Base-by-base conservation (phyloP, 129 eudicot genomes). In the Tagetes erecta region DNA sequence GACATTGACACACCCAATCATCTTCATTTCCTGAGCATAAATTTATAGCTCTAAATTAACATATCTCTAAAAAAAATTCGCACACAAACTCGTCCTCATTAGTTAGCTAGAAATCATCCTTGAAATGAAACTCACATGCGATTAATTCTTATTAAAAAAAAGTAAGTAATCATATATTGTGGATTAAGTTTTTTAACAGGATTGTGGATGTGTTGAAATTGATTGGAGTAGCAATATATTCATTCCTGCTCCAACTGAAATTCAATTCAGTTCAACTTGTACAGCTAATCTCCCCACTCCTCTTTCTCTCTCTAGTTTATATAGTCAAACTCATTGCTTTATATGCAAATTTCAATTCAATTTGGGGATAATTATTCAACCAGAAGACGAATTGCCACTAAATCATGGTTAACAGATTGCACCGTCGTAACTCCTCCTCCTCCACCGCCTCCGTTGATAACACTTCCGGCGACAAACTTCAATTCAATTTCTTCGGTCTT, bases 371-470 rank as follows among this genome's bases (percentile, higher is more conserved):
- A n/a, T n/a, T n/a, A 65, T 5, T 42, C 8, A 8, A 42, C 46
- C 7, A 8, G 7, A 39, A 2, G 41, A 39, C 3, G 41, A 39
- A 39, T 39, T 39, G 68, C 62, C 50, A 71, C 70, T 40, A 76
- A 56, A 73, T 69, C 36, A 87, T 87, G 92, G 85, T 87, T 80
- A 82, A 84, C 73, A 77, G 74, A n/a, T 77, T 87, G 80, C 85
- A 87, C 75, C 86, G 84, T 64, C 85, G 83, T 67, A 84, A 77
- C 41, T 87, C 92, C 58, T 78, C 78, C 56, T 31, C 86, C 13
- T 79, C 83, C 69, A 72, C 83, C 78, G 73, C 83, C 51, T 79
- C 83, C 74, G 60, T 66, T 37, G 83, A 79, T 40, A 77, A 83
- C 72, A 79, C 79, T 40, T 81, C 86, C 67, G 82, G 82, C 10